phyloP scores from a whole-genome alignment of 1,284 basidiomycete genomes.

The Mycosarcoma maydis region DNA sequence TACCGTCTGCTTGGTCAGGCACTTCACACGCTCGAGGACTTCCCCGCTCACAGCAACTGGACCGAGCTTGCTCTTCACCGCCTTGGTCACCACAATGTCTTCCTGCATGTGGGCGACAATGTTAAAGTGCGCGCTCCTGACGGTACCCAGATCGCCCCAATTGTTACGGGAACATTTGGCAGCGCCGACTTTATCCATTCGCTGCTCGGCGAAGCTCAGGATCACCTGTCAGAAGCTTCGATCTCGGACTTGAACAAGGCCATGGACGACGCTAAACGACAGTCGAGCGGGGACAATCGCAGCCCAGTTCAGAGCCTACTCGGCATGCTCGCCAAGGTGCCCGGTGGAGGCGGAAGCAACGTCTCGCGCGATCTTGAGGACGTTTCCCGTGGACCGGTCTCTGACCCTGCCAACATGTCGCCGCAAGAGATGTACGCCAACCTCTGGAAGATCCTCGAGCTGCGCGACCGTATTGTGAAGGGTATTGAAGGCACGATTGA shows the following conservation, averaged over 20 bases:
- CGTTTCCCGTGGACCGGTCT: conserved; percentile 65
- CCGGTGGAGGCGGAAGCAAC: conserved; percentile 33
- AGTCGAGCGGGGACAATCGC: conserved; percentile 63
- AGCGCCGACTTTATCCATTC: conserved; percentile 77
- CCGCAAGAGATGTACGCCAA: conserved; percentile 83
- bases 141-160: conserved; percentile 79
- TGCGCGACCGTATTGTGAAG: conserved; percentile 83
- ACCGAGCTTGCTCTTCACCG: conserved; percentile 73
- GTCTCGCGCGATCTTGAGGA: conserved; percentile 57
- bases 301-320: conserved; percentile 52
- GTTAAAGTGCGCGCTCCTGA: conserved; percentile 79
- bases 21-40: conserved; percentile 84
- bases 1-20: conserved; percentile 60
- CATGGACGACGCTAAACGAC: conserved; percentile 71
- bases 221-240: conserved; percentile 76
- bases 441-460: conserved; percentile 85
- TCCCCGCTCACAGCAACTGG: conserved; percentile 78
- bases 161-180: conserved; percentile 90
- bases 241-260: conserved; percentile 86
- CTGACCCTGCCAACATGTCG: conserved; percentile 75
- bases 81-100: conserved; percentile 80
- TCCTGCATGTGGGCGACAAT: conserved; percentile 87
- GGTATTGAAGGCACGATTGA: conserved; percentile 84
- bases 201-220: conserved; percentile 72
- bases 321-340: conserved; percentile 71